These are phyloP conservation scores for Zizania palustris DNA, from an alignment of 202 grass and related monocot genomes.

Conservation along the genomic window DNA sequence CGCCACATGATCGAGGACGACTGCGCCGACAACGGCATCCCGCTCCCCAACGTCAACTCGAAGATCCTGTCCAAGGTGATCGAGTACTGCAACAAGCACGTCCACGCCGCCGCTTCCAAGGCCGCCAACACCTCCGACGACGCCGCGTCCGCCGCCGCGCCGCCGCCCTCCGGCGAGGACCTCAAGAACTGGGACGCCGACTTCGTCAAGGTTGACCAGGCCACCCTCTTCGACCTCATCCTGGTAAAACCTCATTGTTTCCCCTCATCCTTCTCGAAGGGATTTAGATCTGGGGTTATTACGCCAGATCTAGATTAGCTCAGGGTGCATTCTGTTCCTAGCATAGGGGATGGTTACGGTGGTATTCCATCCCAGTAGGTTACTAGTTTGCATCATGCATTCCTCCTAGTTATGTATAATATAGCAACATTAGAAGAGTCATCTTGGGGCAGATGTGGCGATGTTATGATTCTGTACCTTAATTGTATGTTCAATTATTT, in stretches of 20 bases:
- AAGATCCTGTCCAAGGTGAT: conserved; percentile 87
- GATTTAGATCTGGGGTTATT: conserved; percentile 5
- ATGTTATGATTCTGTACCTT: not conserved
- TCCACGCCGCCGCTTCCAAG: conserved; percentile 40
- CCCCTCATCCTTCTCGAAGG: not conserved
- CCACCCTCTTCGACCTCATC: conserved; percentile 56
- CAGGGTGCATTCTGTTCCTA: too few relatives aligned
- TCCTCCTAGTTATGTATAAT: not conserved
- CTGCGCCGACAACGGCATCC: conserved; percentile 76
- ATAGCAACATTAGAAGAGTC: not conserved
- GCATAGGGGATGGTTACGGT: too few relatives aligned
- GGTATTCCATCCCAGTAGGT: too few relatives aligned
- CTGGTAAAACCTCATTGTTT: conserved; percentile 10
- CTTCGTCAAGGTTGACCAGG: conserved; percentile 61
- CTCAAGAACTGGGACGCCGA: conserved; percentile 61
- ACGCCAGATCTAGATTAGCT: too few relatives aligned
- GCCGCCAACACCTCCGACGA: conserved; percentile 33
- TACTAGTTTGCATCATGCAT: too few relatives aligned
- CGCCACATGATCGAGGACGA: conserved; percentile 92
- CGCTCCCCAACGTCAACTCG: conserved; percentile 75
- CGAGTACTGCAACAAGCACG: conserved; percentile 85
- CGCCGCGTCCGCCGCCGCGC: conserved; percentile 14
- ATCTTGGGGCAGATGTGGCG: not conserved
- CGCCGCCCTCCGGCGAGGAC: conserved; percentile 36
- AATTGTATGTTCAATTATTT: not conserved